These are phyloP conservation scores for Paraconiothyrium sp. DNA, from an alignment of 2,329 filamentous ascomycete genomes.

Conservation along the genomic window DNA sequence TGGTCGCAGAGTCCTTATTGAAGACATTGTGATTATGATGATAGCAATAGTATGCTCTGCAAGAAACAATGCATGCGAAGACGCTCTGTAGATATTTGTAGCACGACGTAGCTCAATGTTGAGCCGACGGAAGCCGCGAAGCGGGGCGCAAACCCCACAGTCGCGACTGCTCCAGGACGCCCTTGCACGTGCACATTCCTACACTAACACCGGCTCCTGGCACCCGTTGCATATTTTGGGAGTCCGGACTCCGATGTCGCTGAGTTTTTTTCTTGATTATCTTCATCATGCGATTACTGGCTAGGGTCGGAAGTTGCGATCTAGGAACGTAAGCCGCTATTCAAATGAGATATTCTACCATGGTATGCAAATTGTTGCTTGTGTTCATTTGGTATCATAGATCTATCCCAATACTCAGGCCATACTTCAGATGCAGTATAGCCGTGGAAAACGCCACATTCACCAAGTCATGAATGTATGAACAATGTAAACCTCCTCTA, in stretches of 20 bases:
- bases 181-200: conserved; percentile 9
- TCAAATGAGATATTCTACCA: neutral
- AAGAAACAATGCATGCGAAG: neutral
- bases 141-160: conserved; percentile 21
- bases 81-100: conserved; percentile 19
- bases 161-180: conserved; percentile 1
- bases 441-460: conserved; percentile 12
- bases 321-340: neutral
- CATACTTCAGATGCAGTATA: conserved; percentile 4
- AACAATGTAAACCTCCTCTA: conserved; percentile 5
- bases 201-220: conserved; percentile 4
- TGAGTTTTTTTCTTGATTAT: neutral
- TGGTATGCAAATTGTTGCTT: conserved; percentile 1
- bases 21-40: conserved; percentile 38
- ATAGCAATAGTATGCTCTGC: neutral
- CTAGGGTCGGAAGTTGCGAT: neutral
- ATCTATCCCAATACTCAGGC: conserved; percentile 6
- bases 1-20: conserved; percentile 42
- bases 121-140: conserved; percentile 34
- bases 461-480: neutral
- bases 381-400: conserved; percentile 21
- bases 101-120: conserved; percentile 19
- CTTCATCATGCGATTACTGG: neutral
- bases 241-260: conserved; percentile 16
- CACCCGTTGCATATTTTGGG: neutral